phyloP scores from a whole-genome alignment of 2,329 filamentous ascomycete species.

The Chrysoporthe deuterocubensis region DNA sequence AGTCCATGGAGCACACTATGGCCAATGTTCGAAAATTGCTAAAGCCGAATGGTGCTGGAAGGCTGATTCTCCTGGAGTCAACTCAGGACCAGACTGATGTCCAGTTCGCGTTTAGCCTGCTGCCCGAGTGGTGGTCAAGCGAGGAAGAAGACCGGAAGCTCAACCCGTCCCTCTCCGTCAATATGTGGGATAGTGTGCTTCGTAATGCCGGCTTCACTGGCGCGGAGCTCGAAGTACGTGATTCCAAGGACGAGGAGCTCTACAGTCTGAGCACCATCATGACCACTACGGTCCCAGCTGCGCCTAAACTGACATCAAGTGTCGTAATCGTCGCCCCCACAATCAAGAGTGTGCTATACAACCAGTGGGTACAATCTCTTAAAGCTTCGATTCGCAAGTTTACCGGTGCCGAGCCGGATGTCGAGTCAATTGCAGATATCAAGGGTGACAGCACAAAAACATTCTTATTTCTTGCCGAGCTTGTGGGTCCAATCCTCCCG shows the following conservation, averaged over 20 bases:
- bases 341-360: neutral
- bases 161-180: slow-evolving; percentile 25
- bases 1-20: slow-evolving; percentile 32
- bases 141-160: neutral
- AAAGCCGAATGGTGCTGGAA: slow-evolving; percentile 40
- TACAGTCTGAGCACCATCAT: slow-evolving; percentile 4
- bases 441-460: neutral
- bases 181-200: slow-evolving; percentile 14
- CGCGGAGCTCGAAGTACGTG: slow-evolving; percentile 13
- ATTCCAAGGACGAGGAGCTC: slow-evolving; percentile 1
- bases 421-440: neutral
- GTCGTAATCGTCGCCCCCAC: neutral
- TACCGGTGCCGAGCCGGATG: neutral
- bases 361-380: neutral
- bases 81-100: slow-evolving; percentile 24
- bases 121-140: slow-evolving; percentile 44
- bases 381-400: neutral
- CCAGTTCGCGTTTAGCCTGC: slow-evolving; percentile 39
- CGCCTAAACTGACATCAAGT: neutral
- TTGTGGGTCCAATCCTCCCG: neutral
- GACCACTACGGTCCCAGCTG: neutral
- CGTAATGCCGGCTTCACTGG: slow-evolving; percentile 18
- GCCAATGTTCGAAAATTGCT: slow-evolving; percentile 37
- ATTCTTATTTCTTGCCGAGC: neutral
- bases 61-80: slow-evolving; percentile 34